These are phyloP conservation scores for Aspergillus spinulosporus DNA, from an alignment of 2,329 filamentous ascomycete species.

Conservation along the genomic window DNA sequence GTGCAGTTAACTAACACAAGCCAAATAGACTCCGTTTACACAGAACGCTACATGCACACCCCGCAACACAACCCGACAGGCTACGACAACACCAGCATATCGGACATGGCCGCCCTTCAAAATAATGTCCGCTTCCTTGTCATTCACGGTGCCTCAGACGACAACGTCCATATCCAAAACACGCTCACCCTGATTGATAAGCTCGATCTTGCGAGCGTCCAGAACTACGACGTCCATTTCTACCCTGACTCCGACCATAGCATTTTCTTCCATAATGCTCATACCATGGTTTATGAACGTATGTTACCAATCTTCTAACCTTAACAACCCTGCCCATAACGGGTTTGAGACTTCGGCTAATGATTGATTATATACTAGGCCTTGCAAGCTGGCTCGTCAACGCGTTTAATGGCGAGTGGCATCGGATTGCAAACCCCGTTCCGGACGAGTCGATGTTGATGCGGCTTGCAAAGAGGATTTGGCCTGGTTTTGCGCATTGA, in stretches of 20 bases:
- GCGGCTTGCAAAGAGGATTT: conserved; percentile 22
- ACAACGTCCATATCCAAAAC: conserved; percentile 98
- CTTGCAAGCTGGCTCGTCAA: conserved; percentile 84
- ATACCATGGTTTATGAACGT: conserved; percentile 91
- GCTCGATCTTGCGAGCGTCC: conserved; percentile 74
- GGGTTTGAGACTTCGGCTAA: neutral
- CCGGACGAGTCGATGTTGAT: conserved; percentile 42
- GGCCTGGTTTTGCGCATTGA: conserved; percentile 16
- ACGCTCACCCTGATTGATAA: conserved; percentile 83
- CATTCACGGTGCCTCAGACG: conserved; percentile 95
- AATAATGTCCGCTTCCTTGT: conserved; percentile 83
- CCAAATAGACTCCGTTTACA: conserved; percentile 39
- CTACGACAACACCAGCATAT: conserved; percentile 74
- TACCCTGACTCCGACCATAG: conserved; percentile 96
- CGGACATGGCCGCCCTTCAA: conserved; percentile 69
- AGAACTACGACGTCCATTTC: conserved; percentile 95
- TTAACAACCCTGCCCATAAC: neutral
- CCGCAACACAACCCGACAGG: conserved; percentile 78
- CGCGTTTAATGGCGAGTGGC: conserved; percentile 96
- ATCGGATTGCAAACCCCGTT: conserved; percentile 57
- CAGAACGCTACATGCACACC: conserved; percentile 84
- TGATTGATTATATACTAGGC: conserved; percentile 18
- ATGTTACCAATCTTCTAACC: conserved; percentile 41
- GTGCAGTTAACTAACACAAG: neutral
- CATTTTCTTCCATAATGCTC: conserved; percentile 93